Evolutionary conservation across 768 basidiomycete species (phyloP), one percentile per base, ranked within the genome.

Genomic region (Infundibulicybe gibba): DNA sequence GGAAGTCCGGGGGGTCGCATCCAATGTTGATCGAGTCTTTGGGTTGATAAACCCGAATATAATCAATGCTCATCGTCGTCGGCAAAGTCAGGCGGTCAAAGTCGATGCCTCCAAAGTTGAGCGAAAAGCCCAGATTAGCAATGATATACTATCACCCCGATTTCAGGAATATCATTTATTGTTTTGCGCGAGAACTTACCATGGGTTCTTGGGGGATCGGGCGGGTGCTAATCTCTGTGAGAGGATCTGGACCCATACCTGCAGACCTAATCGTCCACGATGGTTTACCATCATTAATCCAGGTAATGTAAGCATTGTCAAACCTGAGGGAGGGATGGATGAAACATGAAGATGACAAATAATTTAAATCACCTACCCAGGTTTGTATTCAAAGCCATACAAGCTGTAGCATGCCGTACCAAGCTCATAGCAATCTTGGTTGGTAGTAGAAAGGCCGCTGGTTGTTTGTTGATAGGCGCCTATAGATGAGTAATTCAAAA

Each of bases 11-110:
- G 4, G 92, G 90, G 56, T 92, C 87, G 51, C 85, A 87, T 0
- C 83, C 81, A 43, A 83, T 66, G 53, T 81, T 81, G 32, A 69
- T 60, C 4, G 66, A 57, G 50, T 75, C 65, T 40, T 66, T 59
- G 11, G 69, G 69, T 51, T 85, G 84, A 53, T 85, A 87, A 6
- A 95, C 87, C 1, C 93, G 79, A 47, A 94, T 81, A 49, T 82
- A 94, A 58, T 95, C 93, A 42, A 94, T 67, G 45, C 69, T 69
- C 86, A 94, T 84, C 20, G 68, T 71, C 8, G 76, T 61, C 4
- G 81, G 81, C 56, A 85, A 74, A 15, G 64, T 62, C 21, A 89
- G 58, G 33, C 78, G 54, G 5, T 69, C 68, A 44, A 81, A 72
- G 53, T 90, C 81, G 55, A 89, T 78, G 6, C 61, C 69, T 13